Evolutionary conservation across 371 early-diverging fungal genomes (phyloP), one percentile per base, ranked within the genome.

Genomic region (Mucor saturninus): DNA sequence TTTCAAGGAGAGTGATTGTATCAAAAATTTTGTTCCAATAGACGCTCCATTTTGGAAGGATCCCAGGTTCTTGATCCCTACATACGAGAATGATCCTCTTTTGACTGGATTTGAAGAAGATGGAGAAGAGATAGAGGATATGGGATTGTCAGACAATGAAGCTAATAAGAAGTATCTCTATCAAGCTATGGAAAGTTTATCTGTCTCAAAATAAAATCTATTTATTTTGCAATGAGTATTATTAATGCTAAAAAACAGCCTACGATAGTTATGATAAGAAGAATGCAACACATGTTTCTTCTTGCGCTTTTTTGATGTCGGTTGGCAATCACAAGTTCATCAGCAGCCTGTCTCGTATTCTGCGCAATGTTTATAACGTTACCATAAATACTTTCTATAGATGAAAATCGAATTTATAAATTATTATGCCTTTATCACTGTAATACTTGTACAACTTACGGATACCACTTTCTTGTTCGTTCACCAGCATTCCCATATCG

Each of bases 401-500:
- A 49, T 31, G 10, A 11, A 26, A 8, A 11, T 21, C 14, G 21
- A 1, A 2, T 10, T 45, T 31, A 3, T 43, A 9, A 51, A 13
- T 29, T 10, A 32, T 11, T 11, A 30, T 28, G 4, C 13, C 14
- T n/a, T 28, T 8, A 13, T 7, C n/a, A 21, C 15, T 28, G 15
- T 15, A 29, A 5, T 60, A 10, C 26, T 5, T 39, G 21, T 15
- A 56, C 9, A 32, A 72, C 81, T 68, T 86, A 95, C 95, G 93
- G 21, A 98, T 83, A 70, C 95, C 85, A 59, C 89, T 88, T 68
- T 94, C 93, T 86, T 98, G 99, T 73, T 98, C 97, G 52, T 92
- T 90, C n/a, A 98, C 97, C 59, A 98, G 80, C 40, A 95, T 94
- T 5, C 96, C 96, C 55, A 98, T 74, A 77, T 98, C 97, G 58